These are phyloP conservation scores for Euphorbia corollata DNA, from an alignment of 441 rosid genomes.

Conservation along the genomic window DNA sequence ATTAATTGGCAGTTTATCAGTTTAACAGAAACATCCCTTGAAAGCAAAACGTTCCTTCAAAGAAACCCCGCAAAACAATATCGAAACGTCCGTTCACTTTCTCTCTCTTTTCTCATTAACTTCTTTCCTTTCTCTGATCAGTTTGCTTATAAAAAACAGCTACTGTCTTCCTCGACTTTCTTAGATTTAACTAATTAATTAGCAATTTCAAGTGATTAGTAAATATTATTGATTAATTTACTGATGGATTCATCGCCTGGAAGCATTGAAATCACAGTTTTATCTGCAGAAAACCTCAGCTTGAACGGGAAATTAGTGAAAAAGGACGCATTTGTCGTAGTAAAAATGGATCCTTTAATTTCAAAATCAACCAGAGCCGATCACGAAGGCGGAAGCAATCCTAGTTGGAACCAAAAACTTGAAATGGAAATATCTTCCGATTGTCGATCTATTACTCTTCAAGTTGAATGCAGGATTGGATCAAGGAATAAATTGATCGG, in stretches of 20 bases:
- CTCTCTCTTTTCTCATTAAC: background rate
- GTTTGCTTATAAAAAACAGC: background rate
- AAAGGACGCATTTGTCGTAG: constrained; percentile 33
- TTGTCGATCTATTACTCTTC: constrained; percentile 28
- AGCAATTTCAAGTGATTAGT: background rate
- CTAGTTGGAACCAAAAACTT: constrained; percentile 47
- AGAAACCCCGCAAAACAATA: too few species aligned
- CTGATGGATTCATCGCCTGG: constrained; percentile 8
- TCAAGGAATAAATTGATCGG: constrained; percentile 37
- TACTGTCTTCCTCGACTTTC: background rate
- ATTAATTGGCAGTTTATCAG: too few species aligned
- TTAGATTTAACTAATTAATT: background rate
- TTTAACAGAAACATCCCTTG: too few species aligned
- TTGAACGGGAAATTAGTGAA: constrained; percentile 34
- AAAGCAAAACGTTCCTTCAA: too few species aligned
- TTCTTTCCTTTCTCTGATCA: background rate
- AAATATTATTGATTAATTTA: background rate
- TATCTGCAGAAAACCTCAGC: constrained; percentile 52
- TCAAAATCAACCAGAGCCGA: constrained; percentile 20
- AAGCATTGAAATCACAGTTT: constrained; percentile 39
- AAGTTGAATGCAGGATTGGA: constrained; percentile 38
- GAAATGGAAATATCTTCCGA: constrained; percentile 33
- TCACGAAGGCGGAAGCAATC: constrained; percentile 35
- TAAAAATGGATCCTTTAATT: constrained; percentile 22
- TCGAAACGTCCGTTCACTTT: constrained; percentile 4